These are phyloP conservation scores for Suhomyces emberorum DNA, from an alignment of 805 yeast species.

Conservation along the genomic window DNA sequence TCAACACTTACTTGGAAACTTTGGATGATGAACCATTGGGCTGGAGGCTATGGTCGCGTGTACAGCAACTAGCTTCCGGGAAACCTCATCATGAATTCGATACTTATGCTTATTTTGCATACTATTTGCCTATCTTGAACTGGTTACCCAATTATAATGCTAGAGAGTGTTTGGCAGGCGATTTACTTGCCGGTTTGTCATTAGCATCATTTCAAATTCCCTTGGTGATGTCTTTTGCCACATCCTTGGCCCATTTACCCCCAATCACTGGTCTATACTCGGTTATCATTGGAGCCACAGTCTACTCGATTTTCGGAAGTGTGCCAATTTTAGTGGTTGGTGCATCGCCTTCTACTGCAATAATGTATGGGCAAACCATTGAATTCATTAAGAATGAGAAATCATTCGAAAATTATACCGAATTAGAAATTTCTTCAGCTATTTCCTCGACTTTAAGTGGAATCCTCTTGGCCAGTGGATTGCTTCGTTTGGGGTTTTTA, in stretches of 20 bases:
- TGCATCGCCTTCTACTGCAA: conserved; percentile 84
- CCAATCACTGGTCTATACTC: conserved; percentile 78
- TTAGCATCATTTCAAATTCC: conserved; percentile 35
- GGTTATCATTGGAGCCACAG: conserved; percentile 71
- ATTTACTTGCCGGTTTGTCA: conserved; percentile 30
- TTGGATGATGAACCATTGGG: conserved; percentile 5
- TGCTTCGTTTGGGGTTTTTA: conserved; percentile 80
- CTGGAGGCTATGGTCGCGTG: conserved; percentile 4
- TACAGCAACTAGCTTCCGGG: background rate
- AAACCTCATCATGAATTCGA: conserved; percentile 13
- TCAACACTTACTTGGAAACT: conserved; percentile 10
- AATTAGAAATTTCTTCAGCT: conserved; percentile 21
- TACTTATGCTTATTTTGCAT: conserved; percentile 25
- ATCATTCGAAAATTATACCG: conserved; percentile 41
- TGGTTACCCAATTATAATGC: conserved; percentile 29
- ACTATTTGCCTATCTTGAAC: conserved; percentile 29
- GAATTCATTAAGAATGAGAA: conserved; percentile 34
- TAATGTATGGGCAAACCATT: conserved; percentile 77
- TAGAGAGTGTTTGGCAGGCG: conserved; percentile 19
- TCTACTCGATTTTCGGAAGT: conserved; percentile 75
- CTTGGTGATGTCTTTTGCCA: conserved; percentile 67
- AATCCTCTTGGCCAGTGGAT: conserved; percentile 19
- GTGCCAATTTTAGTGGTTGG: conserved; percentile 91
- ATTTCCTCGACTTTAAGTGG: conserved; percentile 17
- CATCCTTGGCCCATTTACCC: conserved; percentile 79